These are phyloP conservation scores for Backusella psychrophila DNA, from an alignment of 192 early-diverging fungal species.

Conservation along the genomic window DNA sequence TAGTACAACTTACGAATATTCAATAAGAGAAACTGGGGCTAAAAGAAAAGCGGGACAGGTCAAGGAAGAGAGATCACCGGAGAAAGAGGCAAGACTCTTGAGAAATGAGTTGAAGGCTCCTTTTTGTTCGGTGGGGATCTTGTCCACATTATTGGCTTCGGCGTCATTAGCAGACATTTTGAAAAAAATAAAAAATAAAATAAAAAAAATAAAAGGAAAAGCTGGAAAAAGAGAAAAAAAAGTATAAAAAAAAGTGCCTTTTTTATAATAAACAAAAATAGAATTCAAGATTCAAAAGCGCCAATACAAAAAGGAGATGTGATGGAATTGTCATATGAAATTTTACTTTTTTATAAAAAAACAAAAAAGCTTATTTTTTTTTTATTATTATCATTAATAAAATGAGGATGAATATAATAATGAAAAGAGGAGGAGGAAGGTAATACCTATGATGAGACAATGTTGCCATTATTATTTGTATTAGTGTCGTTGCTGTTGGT, in stretches of 20 bases:
- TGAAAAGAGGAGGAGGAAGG: neutral
- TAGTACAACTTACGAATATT: conserved; percentile 54
- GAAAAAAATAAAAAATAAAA: neutral
- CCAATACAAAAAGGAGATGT: neutral
- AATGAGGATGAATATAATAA: neutral
- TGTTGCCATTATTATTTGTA: neutral
- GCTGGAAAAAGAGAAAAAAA: neutral
- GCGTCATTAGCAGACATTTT: neutral
- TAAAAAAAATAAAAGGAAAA: neutral
- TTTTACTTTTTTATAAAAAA: neutral
- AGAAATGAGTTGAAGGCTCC: conserved; percentile 62
- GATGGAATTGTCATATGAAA: conserved; percentile 3
- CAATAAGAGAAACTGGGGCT: conserved; percentile 69
- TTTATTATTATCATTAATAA: neutral
- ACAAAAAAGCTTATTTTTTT: neutral
- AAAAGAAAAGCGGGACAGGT: conserved; percentile 76
- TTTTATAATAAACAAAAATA: neutral
- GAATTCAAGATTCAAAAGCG: neutral
- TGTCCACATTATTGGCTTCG: conserved; percentile 28
- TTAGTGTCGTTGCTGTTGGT: neutral
- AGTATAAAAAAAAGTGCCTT: neutral
- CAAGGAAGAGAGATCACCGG: conserved; percentile 75
- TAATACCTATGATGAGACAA: neutral
- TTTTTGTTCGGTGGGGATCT: conserved; percentile 52
- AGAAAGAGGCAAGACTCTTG: conserved; percentile 66